phyloP scores from a whole-genome alignment of 306 rosid genomes.

The Glycine soja region DNA sequence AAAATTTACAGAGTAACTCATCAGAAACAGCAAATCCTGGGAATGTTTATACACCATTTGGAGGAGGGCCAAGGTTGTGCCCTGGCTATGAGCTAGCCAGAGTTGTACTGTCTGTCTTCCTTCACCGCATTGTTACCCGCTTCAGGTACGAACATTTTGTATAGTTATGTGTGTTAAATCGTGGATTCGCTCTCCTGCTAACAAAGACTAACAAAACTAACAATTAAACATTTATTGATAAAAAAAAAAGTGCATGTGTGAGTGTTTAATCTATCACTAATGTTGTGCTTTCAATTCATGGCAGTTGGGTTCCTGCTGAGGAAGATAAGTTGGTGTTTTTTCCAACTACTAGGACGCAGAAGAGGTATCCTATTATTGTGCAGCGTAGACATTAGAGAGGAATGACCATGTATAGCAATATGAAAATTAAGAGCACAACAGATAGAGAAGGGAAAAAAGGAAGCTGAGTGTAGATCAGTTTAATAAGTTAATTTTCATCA shows the following conservation, averaged over 20 bases:
- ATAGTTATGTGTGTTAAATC: no score
- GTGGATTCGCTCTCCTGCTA: no score
- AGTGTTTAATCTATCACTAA: neutral
- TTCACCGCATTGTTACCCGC: constrained; percentile 84
- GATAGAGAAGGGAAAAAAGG: neutral
- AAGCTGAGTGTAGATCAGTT: constrained; percentile 41
- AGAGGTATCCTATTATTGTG: constrained; percentile 83
- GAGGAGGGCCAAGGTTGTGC: constrained; percentile 95
- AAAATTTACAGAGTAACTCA: constrained; percentile 59
- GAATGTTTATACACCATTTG: constrained; percentile 87
- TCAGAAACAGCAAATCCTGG: constrained; percentile 58
- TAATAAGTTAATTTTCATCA: constrained; percentile 32
- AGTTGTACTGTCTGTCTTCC: constrained; percentile 91
- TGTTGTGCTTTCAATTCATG: constrained; percentile 40
- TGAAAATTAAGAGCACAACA: constrained; percentile 29
- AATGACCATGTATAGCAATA: constrained; percentile 9
- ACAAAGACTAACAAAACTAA: no score
- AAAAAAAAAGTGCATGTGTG: neutral
- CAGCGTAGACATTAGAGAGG: constrained; percentile 51
- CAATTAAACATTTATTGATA: no score
- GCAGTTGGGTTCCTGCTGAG: constrained; percentile 95
- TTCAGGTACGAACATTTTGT: constrained; percentile 67
- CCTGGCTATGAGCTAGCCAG: constrained; percentile 98
- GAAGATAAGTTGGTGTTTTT: constrained; percentile 93
- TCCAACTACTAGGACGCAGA: constrained; percentile 94